Conservation (phyloP, 169 alveolate genomes). For the Plasmodium fragile region DNA sequence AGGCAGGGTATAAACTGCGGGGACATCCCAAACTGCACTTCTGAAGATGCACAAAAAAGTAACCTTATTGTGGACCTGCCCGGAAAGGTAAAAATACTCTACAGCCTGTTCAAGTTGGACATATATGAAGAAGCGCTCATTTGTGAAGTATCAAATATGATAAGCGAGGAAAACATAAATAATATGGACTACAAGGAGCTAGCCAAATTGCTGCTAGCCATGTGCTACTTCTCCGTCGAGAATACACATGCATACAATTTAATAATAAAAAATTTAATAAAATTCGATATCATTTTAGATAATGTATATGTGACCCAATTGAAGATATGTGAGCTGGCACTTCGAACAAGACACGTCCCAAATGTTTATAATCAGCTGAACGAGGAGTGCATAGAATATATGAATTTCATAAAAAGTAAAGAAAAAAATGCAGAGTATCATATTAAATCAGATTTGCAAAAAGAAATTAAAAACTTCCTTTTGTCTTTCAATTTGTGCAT, state of each 20-base stretch:
- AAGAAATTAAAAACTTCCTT: constrained; percentile 24
- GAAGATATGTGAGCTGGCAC: constrained; percentile 48
- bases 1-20: not conserved
- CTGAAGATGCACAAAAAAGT: not conserved
- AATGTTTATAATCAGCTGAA: constrained; percentile 41
- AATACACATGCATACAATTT: constrained; percentile 33
- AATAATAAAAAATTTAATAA: constrained; percentile 51
- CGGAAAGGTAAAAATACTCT: constrained; percentile 21
- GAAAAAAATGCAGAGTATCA: constrained; percentile 26
- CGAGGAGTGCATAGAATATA: constrained; percentile 37
- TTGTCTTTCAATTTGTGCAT: constrained; percentile 28
- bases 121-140: constrained; percentile 33
- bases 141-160: not conserved
- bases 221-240: constrained; percentile 47
- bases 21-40: not conserved
- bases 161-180: constrained; percentile 5
- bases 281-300: constrained; percentile 56
- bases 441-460: constrained; percentile 55
- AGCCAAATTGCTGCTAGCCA: constrained; percentile 31
- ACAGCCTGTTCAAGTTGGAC: constrained; percentile 48
- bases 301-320: constrained; percentile 57
- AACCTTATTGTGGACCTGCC: not conserved
- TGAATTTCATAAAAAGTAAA: constrained; percentile 32
- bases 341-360: constrained; percentile 69
- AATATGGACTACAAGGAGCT: not conserved